These are phyloP conservation scores for Leishmania braziliensis DNA, from an alignment of 208 protist species.

Conservation along the genomic window DNA sequence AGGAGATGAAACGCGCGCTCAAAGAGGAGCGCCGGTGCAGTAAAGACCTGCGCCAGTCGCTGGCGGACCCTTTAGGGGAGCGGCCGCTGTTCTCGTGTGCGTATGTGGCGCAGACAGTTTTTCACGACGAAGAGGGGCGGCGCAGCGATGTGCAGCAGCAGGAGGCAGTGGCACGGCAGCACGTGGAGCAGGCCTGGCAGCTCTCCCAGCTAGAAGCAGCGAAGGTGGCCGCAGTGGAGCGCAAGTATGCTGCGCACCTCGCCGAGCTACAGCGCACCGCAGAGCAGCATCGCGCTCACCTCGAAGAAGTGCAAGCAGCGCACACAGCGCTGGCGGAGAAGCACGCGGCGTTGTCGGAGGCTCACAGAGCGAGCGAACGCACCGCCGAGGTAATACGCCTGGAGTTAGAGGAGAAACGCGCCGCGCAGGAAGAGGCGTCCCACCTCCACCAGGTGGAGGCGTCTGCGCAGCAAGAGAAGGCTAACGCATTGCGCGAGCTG, in stretches of 20 bases:
- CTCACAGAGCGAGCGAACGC: background rate
- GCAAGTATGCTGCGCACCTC: background rate
- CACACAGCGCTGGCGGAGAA: background rate
- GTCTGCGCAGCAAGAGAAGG: constrained; percentile 1
- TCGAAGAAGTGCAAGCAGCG: background rate
- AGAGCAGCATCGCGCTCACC: background rate
- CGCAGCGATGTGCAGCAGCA: constrained; percentile 6
- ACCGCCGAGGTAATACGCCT: background rate
- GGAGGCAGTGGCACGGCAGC: background rate
- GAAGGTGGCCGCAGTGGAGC: constrained; percentile 2
- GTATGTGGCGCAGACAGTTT: background rate
- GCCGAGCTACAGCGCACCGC: background rate
- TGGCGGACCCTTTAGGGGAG: constrained; percentile 14
- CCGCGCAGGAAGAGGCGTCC: background rate
- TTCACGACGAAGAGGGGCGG: background rate
- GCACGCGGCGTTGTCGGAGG: constrained; percentile 1
- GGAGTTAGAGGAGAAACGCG: background rate
- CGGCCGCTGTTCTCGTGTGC: constrained; percentile 6
- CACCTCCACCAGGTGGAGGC: too few relatives aligned
- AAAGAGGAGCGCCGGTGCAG: constrained; percentile 18
- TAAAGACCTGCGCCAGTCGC: constrained; percentile 22
- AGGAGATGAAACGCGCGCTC: constrained; percentile 19
- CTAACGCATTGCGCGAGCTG: constrained; percentile 1
- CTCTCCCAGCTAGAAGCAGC: background rate
- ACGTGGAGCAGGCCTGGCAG: background rate